Percentiles rank a stretch among this genome's conserved stretches.
Conservation (phyloP, 805 yeast genomes). For the Jamesozyma piceae region DNA sequence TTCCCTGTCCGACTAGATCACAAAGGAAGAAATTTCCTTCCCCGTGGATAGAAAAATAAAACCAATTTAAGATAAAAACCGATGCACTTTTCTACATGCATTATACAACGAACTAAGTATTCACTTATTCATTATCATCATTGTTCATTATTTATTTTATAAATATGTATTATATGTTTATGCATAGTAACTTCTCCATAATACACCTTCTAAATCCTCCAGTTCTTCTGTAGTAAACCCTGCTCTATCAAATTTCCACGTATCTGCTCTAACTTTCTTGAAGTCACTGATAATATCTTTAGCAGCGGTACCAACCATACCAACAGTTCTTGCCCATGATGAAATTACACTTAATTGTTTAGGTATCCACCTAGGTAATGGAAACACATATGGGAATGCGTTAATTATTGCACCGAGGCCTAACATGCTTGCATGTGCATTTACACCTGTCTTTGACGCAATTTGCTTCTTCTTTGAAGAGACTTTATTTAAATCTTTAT, state of each 20-base stretch:
- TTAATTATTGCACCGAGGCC: conserved; percentile 82
- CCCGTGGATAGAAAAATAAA: too few relatives aligned
- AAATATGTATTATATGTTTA: too few relatives aligned
- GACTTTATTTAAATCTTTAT: conserved; percentile 17
- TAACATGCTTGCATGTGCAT: conserved; percentile 74
- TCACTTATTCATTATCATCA: too few relatives aligned
- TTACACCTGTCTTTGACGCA: conserved; percentile 33
- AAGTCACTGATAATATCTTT: conserved; percentile 73
- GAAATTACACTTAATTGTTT: conserved; percentile 59
- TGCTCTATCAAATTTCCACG: conserved; percentile 85
- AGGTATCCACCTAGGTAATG: conserved; percentile 90
- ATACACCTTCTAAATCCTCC: conserved; percentile 87
- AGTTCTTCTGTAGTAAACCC: conserved; percentile 69
- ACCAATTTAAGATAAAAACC: too few relatives aligned
- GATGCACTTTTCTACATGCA: too few relatives aligned
- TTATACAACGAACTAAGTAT: too few relatives aligned
- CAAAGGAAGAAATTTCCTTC: too few relatives aligned
- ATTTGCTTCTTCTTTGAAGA: conserved; percentile 28
- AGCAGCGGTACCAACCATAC: conserved; percentile 74
- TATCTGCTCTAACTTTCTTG: conserved; percentile 86
- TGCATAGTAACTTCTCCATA: conserved; percentile 87
- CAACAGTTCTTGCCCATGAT: conserved; percentile 61
- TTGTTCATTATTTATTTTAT: too few relatives aligned
- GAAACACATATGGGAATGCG: conserved; percentile 85
- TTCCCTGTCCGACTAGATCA: too few relatives aligned